These are phyloP conservation scores for Blastobotrys persicus DNA, from an alignment of 1,139 yeast genomes.

Conservation along the genomic window DNA sequence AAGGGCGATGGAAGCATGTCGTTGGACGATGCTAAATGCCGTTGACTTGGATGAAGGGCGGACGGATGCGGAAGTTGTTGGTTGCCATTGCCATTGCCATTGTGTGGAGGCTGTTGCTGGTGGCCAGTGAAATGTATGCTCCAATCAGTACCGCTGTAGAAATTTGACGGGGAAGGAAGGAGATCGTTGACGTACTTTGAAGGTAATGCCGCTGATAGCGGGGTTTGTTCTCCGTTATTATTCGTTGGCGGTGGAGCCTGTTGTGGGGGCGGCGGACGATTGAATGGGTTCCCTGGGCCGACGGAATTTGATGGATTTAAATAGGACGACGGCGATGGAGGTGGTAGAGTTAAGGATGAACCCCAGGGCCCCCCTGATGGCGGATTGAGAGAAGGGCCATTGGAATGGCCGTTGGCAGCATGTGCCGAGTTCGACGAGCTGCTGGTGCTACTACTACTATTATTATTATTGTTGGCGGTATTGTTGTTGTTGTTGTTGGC, in stretches of 20 bases:
- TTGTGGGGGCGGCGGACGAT: slow-evolving; percentile 28
- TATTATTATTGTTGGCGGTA: not conserved
- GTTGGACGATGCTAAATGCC: slow-evolving; percentile 8
- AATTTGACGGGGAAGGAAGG: slow-evolving; percentile 44
- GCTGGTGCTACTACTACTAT: not conserved
- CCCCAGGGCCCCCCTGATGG: slow-evolving; percentile 19
- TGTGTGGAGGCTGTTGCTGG: slow-evolving; percentile 6
- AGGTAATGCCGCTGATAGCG: slow-evolving; percentile 42
- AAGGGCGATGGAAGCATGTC: slow-evolving; percentile 38
- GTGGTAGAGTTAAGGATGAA: slow-evolving; percentile 19
- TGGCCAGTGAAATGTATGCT: slow-evolving; percentile 24
- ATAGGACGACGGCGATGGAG: slow-evolving; percentile 28
- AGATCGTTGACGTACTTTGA: slow-evolving; percentile 41
- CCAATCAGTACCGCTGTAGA: slow-evolving; percentile 39
- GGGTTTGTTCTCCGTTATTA: slow-evolving; percentile 40
- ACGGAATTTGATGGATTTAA: slow-evolving; percentile 19
- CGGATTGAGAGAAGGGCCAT: slow-evolving; percentile 2
- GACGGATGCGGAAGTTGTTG: slow-evolving; percentile 1
- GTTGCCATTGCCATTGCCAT: slow-evolving; percentile 5
- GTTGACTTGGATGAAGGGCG: not conserved
- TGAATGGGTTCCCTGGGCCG: slow-evolving; percentile 39
- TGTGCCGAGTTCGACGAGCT: not conserved
- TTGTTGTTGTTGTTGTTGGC: not conserved
- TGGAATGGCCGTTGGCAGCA: no score
- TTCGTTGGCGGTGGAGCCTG: slow-evolving; percentile 1